Evolutionary conservation across 768 basidiomycete species (phyloP), one percentile per base, ranked within the genome.

Genomic region (Galerina sulciceps): DNA sequence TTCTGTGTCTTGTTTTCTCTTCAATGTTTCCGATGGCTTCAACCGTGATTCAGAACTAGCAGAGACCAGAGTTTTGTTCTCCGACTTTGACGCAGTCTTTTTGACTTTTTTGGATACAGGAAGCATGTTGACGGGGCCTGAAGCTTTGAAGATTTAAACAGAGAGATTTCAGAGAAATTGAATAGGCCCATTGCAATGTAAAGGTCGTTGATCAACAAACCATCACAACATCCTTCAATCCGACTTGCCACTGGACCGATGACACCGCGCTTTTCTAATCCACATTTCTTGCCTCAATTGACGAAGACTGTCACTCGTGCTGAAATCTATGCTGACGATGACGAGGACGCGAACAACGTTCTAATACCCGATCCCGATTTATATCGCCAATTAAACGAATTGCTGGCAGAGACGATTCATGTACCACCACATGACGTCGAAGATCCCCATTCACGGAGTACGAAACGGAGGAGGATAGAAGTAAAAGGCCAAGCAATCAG

Each of bases 241-340:
- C n/a, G 56, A 57, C 26, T 31, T 31, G 26, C 26, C 26, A 31
- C n/a, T n/a, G n/a, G n/a, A n/a, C n/a, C n/a, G 40, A 60, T 60
- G 56, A 67, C 70, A 67, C 69, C 62, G 73, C 80, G 74, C 61
- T 83, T 78, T 63, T 67, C 71, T 36, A 84, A 84, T 67, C 83
- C 83, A 11, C 80, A 83, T 71, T 67, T 72, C 36, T 61, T 77
- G 14, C 66, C 69, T 37, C 74, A 74, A 15, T 60, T 68, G 1
- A 65, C 71, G 6, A 63, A 76, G 42, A 47, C 42, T 6, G 73
- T 76, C 0, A 76, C 81, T 40, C 78, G 84, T 10, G 61, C 68
- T 10, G 62, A 68, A 18, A 13, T 71, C 31, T 68, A 66, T 44
- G 36, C 62, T 15, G 38, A 26, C 20, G 26, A 49, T 6, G 45